Base-by-base conservation (phyloP, 108 stramenopile species). In the Epipyxis sp. region DNA sequence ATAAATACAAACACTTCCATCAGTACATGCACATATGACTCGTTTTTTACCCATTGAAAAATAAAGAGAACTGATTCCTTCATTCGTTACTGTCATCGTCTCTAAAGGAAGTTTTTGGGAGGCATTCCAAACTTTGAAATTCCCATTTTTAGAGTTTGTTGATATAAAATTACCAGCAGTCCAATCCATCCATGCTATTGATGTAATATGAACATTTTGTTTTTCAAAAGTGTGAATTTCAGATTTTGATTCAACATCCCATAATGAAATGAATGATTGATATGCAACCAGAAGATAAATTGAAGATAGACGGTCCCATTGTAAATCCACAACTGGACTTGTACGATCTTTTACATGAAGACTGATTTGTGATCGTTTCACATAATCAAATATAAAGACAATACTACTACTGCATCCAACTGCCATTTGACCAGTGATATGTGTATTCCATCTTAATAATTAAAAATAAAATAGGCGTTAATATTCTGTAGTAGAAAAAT, bases 51-150 rank as follows among this genome's bases (percentile, higher is more conserved):
- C 71, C 6, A 42, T 10, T 39, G n/a, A 6, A 37, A 74, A 74
- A 42, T 10, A 57, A 6, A 74, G 10, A 10, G 46, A 27, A 10
- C 3, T 13, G 16, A 74, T 6, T 43, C 71, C 71, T 20, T 20
- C 65, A 68, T 68, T 37, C 20, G 29, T 37, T 20, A 68, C 20
- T 37, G 16, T 68, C 40, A 68, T 41, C 16, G 71, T 54, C 3
- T 74, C 71, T 6, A 6, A 3, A 32, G 71, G 71, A 6, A 50
- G 20, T 20, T 20, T 6, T 74, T 74, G 71, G 3, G 71, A 74
- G 43, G 71, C 71, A 57, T 74, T 74, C 71, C 71, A 74, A 34
- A 74, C 71, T 74, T 74, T 74, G 42, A 74, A 74, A 29, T 74
- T 35, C 25, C 6, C 43, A 37, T 57, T 74, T 39, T 74, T 74